A percentile compares a stretch with the other conserved stretches of the same genome.
Evolutionary conservation across 208 protist genomes (phyloP).

Genomic region (Wallacemonas sp.): DNA sequence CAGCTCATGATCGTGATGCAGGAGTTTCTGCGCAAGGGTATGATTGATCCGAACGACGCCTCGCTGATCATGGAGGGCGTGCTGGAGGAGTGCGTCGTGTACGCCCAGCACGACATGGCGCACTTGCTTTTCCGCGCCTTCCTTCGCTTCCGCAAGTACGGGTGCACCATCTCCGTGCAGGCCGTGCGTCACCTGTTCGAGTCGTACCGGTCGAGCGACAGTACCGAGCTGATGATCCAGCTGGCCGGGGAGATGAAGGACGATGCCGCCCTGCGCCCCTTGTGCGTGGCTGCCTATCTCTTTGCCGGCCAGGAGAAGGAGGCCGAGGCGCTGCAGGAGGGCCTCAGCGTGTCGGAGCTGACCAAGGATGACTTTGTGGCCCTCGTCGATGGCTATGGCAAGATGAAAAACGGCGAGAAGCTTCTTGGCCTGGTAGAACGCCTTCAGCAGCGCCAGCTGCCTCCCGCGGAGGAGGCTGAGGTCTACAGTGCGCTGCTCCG

Average conservation of each 20-base stretch:
- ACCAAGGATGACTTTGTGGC: constrained; percentile 66
- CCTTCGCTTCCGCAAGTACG: constrained; percentile 89
- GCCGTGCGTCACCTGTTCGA: constrained; percentile 83
- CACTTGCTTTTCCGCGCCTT: constrained; percentile 88
- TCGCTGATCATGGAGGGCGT: constrained; percentile 89
- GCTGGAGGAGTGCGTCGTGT: constrained; percentile 84
- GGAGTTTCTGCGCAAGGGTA: constrained; percentile 85
- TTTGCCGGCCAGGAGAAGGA: constrained; percentile 69
- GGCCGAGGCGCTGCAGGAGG: constrained; percentile 61
- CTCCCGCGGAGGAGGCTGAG: constrained; percentile 20
- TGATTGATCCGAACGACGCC: constrained; percentile 78
- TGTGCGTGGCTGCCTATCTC: constrained; percentile 86
- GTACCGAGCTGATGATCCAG: constrained; percentile 82
- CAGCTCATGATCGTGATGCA: constrained; percentile 91
- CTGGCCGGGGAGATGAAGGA: constrained; percentile 82
- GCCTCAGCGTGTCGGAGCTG: constrained; percentile 46
- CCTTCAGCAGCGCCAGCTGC: constrained; percentile 27
- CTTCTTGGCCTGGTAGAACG: constrained; percentile 47
- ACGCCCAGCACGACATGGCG: constrained; percentile 89
- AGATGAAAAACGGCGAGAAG: constrained; percentile 63
- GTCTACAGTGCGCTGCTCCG: constrained; percentile 67
- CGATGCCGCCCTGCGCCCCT: constrained; percentile 65
- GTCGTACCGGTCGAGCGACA: constrained; percentile 86
- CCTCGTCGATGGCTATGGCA: constrained; percentile 83
- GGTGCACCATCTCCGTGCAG: constrained; percentile 75